Evolutionary conservation across 805 yeast genomes (phyloP).

Genomic region (Suhomyces xylopsoci): DNA sequence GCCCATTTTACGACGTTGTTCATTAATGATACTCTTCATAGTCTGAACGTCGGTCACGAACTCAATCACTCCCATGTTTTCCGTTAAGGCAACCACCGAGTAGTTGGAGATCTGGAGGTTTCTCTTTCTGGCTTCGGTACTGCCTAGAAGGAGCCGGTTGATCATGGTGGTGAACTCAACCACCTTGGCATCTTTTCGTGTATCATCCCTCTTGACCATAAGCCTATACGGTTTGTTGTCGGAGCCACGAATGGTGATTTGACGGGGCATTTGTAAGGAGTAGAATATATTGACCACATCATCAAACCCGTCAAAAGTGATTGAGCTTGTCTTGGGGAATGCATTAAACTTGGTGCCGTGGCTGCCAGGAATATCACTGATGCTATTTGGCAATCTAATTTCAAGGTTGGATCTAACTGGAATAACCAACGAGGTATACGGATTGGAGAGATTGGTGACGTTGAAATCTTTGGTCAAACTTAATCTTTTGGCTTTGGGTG

Average conservation of each 20-base stretch:
- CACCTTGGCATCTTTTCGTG: constrained; percentile 90
- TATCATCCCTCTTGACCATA: constrained; percentile 86
- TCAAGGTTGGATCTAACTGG: constrained; percentile 74
- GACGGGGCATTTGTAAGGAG: constrained; percentile 86
- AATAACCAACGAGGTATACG: constrained; percentile 53
- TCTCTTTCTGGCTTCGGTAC: constrained; percentile 71
- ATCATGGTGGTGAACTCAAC: constrained; percentile 89
- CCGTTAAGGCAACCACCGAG: constrained; percentile 85
- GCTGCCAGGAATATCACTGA: not conserved
- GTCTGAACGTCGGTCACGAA: constrained; percentile 80
- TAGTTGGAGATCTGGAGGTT: constrained; percentile 71
- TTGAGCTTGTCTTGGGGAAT: constrained; percentile 39
- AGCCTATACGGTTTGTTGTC: constrained; percentile 73
- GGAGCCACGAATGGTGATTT: constrained; percentile 70
- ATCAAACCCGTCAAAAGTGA: constrained; percentile 61
- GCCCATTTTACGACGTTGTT: constrained; percentile 21
- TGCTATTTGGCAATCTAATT: constrained; percentile 54
- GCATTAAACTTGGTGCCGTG: constrained; percentile 42
- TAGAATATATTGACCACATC: constrained; percentile 65
- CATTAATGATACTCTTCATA: constrained; percentile 51
- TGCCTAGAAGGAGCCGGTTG: constrained; percentile 64
- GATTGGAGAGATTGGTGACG: constrained; percentile 27
- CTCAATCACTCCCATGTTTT: constrained; percentile 85
- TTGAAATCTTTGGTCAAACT: constrained; percentile 42
- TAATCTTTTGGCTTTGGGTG: constrained; percentile 29